Evolutionary conservation across 2,329 filamentous ascomycete species (phyloP), one percentile per base, ranked within the genome.

Genomic region (Colletotrichum horii): DNA sequence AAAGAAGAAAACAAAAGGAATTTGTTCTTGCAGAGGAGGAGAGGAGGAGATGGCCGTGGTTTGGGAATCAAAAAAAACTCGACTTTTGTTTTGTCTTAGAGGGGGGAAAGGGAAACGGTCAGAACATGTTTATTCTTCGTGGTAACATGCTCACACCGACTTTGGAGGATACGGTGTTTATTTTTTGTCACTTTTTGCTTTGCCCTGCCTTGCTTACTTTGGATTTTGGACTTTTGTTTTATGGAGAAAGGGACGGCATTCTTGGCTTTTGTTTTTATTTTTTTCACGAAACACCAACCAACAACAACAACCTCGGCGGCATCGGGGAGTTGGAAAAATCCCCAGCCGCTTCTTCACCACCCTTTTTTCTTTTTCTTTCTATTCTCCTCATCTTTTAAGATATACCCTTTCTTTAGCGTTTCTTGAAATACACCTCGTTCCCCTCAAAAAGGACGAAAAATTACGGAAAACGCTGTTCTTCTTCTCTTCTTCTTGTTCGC

Each of bases 321-420:
- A 55, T 55, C 12, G 11, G 26, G 24, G 8, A 28, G 28, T 28
- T 6, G 28, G 28, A 28, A 28, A 28, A 28, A 6, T 7, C 28
- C 28, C 28, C 28, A 28, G 28, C 16, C 8, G 34, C 30, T 8
- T 24, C 14, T 24, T 48, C n/a, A 32, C 32, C 8, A 32, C 48
- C 28, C n/a, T 8, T n/a, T 24, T 26, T 26, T 24, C 9, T 8
- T 36, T 68, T 8, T 43, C 11, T 14, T 34, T 64, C 61, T 19
- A 22, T 55, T 62, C 60, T 58, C 38, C 38, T 34, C 52, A 61
- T 43, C 66, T 61, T 55, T 52, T 28, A 48, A 73, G 70, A 75
- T 75, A 75, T 75, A 75, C 73, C 73, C 73, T 73, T 68, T 75
- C 69, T 55, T 64, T 60, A 64, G 69, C 73, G 62, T 73, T 70